phyloP scores from a whole-genome alignment of 345 rosid genomes.

The Camelina sativa region DNA sequence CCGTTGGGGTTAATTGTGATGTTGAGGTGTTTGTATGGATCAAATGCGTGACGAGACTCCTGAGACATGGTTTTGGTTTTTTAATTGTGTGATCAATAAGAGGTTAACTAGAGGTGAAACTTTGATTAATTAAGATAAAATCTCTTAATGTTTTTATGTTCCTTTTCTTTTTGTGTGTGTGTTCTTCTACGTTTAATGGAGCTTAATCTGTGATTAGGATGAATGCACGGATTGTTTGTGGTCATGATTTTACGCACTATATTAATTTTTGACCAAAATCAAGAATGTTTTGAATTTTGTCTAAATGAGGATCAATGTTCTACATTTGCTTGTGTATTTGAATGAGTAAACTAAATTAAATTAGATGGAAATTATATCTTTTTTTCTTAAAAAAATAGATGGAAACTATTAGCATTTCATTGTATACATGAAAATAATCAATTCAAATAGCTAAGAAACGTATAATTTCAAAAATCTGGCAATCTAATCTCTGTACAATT shows the following conservation, averaged over 20 bases:
- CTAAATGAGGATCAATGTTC: constrained; percentile 12
- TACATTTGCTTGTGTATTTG: not conserved
- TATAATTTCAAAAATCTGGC: too few relatives aligned
- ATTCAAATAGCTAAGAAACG: not conserved
- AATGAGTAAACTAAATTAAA: not conserved
- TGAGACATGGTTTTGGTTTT: constrained; percentile 19
- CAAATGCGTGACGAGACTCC: constrained; percentile 33
- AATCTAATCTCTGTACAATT: not conserved
- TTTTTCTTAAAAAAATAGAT: too few relatives aligned
- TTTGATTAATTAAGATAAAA: constrained; percentile 4
- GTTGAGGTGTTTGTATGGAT: constrained; percentile 48
- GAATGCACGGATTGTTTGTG: constrained; percentile 34
- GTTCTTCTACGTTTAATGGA: constrained; percentile 3
- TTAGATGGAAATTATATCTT: not conserved
- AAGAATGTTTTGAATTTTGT: constrained; percentile 2
- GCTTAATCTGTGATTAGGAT: constrained; percentile 32
- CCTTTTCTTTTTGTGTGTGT: not conserved
- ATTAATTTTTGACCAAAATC: constrained; percentile 25
- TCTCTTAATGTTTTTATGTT: not conserved
- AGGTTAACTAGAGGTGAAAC: not conserved
- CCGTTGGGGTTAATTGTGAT: constrained; percentile 46
- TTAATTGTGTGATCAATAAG: not conserved
- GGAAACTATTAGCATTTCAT: not conserved
- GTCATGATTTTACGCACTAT: constrained; percentile 8
- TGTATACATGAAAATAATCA: not conserved